Evolutionary conservation across 2,329 filamentous ascomycete genomes (phyloP).

Genomic region (Chaetothyriales sp.): DNA sequence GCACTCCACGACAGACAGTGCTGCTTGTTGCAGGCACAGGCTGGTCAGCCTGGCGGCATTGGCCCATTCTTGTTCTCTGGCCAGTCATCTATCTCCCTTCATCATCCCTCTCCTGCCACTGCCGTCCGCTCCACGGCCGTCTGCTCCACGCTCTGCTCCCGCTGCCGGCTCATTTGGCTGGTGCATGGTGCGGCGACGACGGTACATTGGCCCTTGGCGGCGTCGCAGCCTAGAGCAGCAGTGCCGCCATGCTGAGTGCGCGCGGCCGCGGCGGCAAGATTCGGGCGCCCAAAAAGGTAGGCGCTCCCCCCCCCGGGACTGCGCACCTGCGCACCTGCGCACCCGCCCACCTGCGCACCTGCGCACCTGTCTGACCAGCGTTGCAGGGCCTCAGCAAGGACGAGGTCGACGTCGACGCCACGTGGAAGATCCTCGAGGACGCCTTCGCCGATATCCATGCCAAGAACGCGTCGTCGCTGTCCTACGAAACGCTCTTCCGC

Average conservation of each 20-base stretch:
- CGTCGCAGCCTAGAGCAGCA: neutral
- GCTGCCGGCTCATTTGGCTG: neutral
- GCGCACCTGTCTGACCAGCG: neutral
- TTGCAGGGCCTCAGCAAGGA: conserved; percentile 44
- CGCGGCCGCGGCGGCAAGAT: conserved; percentile 47
- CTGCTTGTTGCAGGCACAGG: neutral
- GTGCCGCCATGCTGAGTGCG: conserved; percentile 33
- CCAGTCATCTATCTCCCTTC: neutral
- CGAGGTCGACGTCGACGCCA: conserved; percentile 66
- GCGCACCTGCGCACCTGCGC: neutral
- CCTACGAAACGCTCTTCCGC: conserved; percentile 91
- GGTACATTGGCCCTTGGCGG: too few relatives aligned
- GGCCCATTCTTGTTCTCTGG: neutral
- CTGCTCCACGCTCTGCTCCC: neutral
- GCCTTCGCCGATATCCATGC: conserved; percentile 81
- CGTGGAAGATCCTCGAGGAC: conserved; percentile 62
- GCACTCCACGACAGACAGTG: neutral
- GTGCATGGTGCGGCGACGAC: neutral
- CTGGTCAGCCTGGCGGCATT: neutral
- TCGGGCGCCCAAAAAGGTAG: conserved; percentile 52
- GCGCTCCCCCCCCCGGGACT: too few relatives aligned
- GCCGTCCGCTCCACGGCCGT: too few relatives aligned
- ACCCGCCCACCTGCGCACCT: neutral
- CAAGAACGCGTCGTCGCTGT: conserved; percentile 77
- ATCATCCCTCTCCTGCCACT: too few relatives aligned